Base-by-base conservation (phyloP, 345 rosid genomes). In the Brassica incana region DNA sequence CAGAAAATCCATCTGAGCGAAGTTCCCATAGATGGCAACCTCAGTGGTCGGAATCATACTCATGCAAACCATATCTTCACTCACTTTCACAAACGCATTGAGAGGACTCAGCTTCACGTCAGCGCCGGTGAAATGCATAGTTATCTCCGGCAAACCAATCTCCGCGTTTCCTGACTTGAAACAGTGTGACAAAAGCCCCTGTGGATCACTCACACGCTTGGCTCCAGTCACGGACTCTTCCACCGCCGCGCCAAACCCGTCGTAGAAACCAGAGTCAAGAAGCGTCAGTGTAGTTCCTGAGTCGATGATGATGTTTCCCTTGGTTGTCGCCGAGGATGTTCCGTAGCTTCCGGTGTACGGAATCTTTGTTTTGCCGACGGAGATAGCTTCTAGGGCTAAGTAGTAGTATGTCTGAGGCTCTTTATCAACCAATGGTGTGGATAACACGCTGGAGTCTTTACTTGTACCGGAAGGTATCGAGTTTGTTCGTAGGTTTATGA, bases 231-330 rank as follows among this genome's bases (percentile, higher is more conserved):
- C 71, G 2, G 84, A 65, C 27, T 76, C 59, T 45, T 81, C 63
- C 71, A 68, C 87, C 12, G 85, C 4, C 0, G 72, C 79, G 2
- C 83, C 87, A 35, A 93, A 65, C 1, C 61, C n/a, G 3, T 48
- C 32, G 29, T 78, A 89, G 8, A 91, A 84, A 1, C 83, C 84
- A 0, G 83, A 74, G 0, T 82, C 86, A 1, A 90, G 81, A 14
- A 79, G 83, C 1, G 91, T 92, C 3, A 89, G 78, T 0, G 92
- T 86, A 0, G 93, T 88, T 11, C 97, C 92, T 0, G 92, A 90
- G 72, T 92, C 95, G 25, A 89, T 83, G 50, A 90, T 86, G 14
- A 87, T 87, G 84, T 89, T 88, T 10, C 91, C 92, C 2, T 45
- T 50, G 5, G 56, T 0, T 68, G 12, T 50, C 18, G 56, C 9